Percentiles rank a stretch among this genome's conserved stretches.
phyloP scores from a whole-genome alignment of 208 protist species.

The Trichomonas vaginalis region DNA sequence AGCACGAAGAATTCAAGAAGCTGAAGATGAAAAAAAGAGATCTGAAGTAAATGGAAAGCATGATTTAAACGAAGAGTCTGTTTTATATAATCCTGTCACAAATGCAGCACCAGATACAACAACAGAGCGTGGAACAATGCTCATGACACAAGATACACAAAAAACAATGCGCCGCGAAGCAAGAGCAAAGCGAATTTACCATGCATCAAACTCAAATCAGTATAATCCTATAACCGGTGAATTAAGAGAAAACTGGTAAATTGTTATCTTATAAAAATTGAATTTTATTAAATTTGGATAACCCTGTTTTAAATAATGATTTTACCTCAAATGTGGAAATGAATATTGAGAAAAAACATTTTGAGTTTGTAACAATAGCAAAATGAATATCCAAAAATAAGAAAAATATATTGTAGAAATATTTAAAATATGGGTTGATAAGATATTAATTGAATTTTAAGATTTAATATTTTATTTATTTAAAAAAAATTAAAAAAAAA shows the following conservation, averaged over 20 bases:
- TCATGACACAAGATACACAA: background rate
- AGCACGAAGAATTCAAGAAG: background rate
- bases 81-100: background rate
- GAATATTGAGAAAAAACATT: too few species aligned
- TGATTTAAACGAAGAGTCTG: background rate
- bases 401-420: too few species aligned
- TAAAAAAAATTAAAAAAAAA: too few species aligned
- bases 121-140: background rate
- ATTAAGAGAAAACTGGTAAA: background rate
- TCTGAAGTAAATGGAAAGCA: background rate
- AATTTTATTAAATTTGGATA: too few species aligned
- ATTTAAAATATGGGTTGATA: too few species aligned
- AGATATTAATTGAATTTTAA: too few species aligned
- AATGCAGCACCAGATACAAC: background rate
- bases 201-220: background rate
- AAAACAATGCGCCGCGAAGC: background rate
- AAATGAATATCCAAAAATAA: too few species aligned
- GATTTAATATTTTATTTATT: too few species aligned
- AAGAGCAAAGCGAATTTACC: background rate
- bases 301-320: too few species aligned
- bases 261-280: too few species aligned
- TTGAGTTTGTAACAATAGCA: too few species aligned
- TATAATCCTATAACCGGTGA: background rate
- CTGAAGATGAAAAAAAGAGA: background rate
- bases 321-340: too few species aligned